A percentile compares a stretch with the other conserved stretches of the same genome.
These are phyloP conservation scores for Cyathus striatus DNA, from an alignment of 768 basidiomycete genomes.

Conservation along the genomic window DNA sequence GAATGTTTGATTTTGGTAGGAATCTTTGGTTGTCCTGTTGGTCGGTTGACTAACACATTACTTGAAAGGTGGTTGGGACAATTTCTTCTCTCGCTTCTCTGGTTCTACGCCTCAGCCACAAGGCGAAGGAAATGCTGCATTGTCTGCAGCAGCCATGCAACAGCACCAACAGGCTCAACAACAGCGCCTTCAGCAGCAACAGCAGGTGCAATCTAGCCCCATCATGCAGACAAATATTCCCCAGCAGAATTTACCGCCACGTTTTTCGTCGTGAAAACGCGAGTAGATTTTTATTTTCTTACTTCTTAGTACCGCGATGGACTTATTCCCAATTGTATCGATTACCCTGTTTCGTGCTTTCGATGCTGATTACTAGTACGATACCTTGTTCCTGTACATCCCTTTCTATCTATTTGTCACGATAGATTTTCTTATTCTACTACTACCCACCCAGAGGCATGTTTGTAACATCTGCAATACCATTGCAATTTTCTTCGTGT, in stretches of 20 bases:
- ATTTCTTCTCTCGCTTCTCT: conserved; percentile 64
- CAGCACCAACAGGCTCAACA: conserved; percentile 16
- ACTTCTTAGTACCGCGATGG: conserved; percentile 1
- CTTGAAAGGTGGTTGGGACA: conserved; percentile 72
- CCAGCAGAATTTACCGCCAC: conserved; percentile 12
- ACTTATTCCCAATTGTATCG: background rate
- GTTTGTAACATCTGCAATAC: too few species aligned
- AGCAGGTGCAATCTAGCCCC: conserved; percentile 3
- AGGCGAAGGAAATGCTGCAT: conserved; percentile 27
- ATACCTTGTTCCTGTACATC: background rate
- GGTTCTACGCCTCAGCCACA: conserved; percentile 7
- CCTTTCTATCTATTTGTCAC: background rate
- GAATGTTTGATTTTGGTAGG: conserved; percentile 86
- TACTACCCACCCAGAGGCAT: too few species aligned
- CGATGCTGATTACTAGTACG: background rate
- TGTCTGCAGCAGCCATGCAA: conserved; percentile 22
- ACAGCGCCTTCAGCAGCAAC: conserved; percentile 12
- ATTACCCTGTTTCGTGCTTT: conserved; percentile 1
- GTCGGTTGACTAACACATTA: too few species aligned
- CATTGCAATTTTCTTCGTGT: too few species aligned
- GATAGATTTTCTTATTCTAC: too few species aligned
- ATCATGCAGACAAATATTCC: background rate
- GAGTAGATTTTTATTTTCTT: background rate
- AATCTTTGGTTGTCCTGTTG: too few species aligned
- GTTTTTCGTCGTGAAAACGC: conserved; percentile 7